Conservation (phyloP, 352 stramenopile genomes). For the Phytophthora ohioensis region DNA sequence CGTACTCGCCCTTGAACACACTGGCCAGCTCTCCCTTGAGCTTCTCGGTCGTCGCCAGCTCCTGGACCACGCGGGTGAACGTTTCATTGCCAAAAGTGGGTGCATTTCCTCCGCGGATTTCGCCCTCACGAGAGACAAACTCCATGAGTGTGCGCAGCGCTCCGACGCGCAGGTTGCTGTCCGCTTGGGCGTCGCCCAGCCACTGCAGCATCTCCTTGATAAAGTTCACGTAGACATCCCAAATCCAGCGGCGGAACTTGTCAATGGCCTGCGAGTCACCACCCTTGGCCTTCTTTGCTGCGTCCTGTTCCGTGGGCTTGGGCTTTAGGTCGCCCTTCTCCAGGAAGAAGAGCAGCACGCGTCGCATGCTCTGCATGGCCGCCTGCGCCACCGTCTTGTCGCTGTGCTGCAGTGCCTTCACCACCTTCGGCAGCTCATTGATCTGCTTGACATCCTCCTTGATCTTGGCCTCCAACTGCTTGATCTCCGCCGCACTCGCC, state of each 20-base stretch:
- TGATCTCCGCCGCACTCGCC: slow-evolving; percentile 75
- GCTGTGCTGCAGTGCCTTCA: slow-evolving; percentile 72
- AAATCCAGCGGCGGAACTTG: slow-evolving; percentile 88
- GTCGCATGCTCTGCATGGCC: slow-evolving; percentile 84
- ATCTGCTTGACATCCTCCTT: slow-evolving; percentile 89
- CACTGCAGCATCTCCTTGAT: slow-evolving; percentile 87
- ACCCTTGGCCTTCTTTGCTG: slow-evolving; percentile 54
- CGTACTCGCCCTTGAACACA: slow-evolving; percentile 89
- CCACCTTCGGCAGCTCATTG: slow-evolving; percentile 83
- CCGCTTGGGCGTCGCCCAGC: slow-evolving; percentile 56
- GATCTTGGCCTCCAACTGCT: slow-evolving; percentile 88
- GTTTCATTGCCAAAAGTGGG: slow-evolving; percentile 85
- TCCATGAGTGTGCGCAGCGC: slow-evolving; percentile 91
- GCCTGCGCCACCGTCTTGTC: slow-evolving; percentile 80
- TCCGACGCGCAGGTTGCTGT: slow-evolving; percentile 77
- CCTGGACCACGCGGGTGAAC: slow-evolving; percentile 79
- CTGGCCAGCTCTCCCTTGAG: slow-evolving; percentile 84
- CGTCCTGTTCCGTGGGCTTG: slow-evolving; percentile 39
- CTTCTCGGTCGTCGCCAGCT: slow-evolving; percentile 70
- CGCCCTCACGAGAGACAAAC: slow-evolving; percentile 82
- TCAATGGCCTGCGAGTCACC: slow-evolving; percentile 58
- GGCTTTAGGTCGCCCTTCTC: slow-evolving; percentile 79
- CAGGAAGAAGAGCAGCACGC: slow-evolving; percentile 83
- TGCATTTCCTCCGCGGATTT: slow-evolving; percentile 42
- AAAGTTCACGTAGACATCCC: slow-evolving; percentile 81